phyloP scores from a whole-genome alignment of 345 rosid species.

The Eucalyptus marginata region DNA sequence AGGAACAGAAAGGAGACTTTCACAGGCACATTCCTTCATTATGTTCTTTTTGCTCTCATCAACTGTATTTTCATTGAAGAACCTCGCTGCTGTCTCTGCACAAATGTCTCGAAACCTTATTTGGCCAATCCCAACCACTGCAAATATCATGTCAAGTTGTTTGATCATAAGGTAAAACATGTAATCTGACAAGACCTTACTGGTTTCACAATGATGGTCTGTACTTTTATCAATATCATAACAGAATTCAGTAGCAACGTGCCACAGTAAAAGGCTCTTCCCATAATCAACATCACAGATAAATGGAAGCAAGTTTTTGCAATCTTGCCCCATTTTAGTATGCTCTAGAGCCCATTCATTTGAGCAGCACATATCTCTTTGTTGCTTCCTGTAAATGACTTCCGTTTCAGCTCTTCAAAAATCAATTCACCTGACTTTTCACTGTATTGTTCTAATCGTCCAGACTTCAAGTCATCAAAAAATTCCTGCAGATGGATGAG shows the following conservation, averaged over 20 bases:
- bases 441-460: neutral
- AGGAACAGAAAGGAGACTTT: neutral
- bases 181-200: neutral
- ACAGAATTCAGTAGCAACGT: neutral
- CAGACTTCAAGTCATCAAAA: neutral
- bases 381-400: neutral
- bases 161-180: too few relatives aligned
- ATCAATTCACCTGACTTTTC: neutral
- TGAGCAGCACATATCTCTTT: neutral
- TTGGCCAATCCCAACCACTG: neutral
- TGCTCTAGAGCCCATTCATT: neutral
- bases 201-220: neutral
- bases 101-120: neutral
- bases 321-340: neutral
- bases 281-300: neutral
- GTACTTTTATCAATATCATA: too few relatives aligned
- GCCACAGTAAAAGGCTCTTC: neutral
- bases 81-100: fast-evolving
- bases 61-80: neutral
- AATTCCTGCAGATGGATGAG: neutral
- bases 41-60: neutral
- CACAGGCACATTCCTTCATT: neutral
- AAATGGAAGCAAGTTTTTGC: neutral
- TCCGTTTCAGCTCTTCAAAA: neutral
- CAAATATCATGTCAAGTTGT: neutral